Base-by-base conservation (phyloP, 352 stramenopile species). In the Phytopythium vexans region DNA sequence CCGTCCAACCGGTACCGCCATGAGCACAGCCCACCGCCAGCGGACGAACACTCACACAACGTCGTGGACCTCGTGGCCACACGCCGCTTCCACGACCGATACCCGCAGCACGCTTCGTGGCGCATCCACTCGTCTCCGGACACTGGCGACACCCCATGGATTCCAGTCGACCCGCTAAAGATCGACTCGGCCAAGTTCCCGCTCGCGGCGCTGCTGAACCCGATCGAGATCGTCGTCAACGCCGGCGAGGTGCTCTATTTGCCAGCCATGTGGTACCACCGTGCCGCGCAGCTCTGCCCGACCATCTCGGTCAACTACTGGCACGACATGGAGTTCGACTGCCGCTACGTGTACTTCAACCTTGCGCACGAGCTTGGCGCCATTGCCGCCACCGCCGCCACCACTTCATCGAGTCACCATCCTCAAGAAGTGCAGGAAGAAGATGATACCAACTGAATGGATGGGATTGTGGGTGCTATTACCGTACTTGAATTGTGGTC, bases 301-400 rank as follows among this genome's bases (percentile, higher is more conserved):
- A 94, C 84, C 6, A 86, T 94, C 16, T 86, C 84, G 41, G 80
- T 94, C n/a, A 94, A 94, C 50, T 94, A 94, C 63, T 94, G 84
- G 84, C 84, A 94, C 48, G 84, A 94, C 65, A 94, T 94, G 84
- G 72, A 90, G 44, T 94, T 94, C 40, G 82, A 94, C 62, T 89
- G 75, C 60, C 80, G 78, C 39, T 94, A 90, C 55, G 80, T 91
- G 12, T 94, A 94, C 68, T 94, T 86, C 62, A 94, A 87, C 53
- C 89, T 91, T 52, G 77, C 86, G 21, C 77, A 88, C 34, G 68
- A 75, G 27, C 49, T 94, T 14, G 73, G 71, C 0, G 58, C 59
- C 8, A 27, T 53, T 7, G 47, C 34, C 15, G 37, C 16, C 16
- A 36, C 12, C 27, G 0, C 6, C 34, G 0, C 6, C 34, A 59